A percentile compares a stretch with the other conserved stretches of the same genome.
These are phyloP conservation scores for Pugionium cornutum DNA, from an alignment of 345 rosid species.

Conservation along the genomic window DNA sequence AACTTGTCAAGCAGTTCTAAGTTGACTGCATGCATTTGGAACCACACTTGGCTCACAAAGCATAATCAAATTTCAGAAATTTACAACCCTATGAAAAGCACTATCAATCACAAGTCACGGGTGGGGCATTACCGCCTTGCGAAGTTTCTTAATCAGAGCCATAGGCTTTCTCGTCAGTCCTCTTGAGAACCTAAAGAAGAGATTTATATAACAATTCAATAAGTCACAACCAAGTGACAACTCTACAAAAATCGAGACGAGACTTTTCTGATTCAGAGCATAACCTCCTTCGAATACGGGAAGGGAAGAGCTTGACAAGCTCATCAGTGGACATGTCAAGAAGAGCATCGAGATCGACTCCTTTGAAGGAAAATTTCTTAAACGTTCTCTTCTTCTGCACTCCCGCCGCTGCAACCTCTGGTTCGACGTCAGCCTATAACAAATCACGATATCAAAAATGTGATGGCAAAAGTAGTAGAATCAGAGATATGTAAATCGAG, in stretches of 20 bases:
- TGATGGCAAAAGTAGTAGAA: neutral
- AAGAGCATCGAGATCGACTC: constrained; percentile 36
- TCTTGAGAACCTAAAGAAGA: constrained; percentile 29
- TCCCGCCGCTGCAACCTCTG: constrained; percentile 45
- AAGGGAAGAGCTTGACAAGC: no score
- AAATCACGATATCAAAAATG: neutral
- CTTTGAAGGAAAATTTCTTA: no score
- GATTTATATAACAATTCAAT: neutral
- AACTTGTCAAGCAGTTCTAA: neutral
- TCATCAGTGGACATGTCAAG: constrained; percentile 37
- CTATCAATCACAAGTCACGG: no score
- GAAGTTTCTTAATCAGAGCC: constrained; percentile 57
- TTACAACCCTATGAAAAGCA: neutral
- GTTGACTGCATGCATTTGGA: neutral
- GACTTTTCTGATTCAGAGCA: neutral
- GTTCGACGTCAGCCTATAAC: constrained; percentile 44
- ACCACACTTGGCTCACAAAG: neutral
- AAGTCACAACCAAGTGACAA: neutral
- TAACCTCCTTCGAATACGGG: neutral
- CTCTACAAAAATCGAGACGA: neutral
- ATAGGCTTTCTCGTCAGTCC: constrained; percentile 60
- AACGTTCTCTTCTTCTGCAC: constrained; percentile 21
- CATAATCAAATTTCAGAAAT: neutral
- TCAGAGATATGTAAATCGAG: neutral
- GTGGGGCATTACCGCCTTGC: constrained; percentile 45